Evolutionary conservation across 345 rosid genomes (phyloP), one percentile per base, ranked within the genome.

Genomic region (Cardamine chenopodiifolia): DNA sequence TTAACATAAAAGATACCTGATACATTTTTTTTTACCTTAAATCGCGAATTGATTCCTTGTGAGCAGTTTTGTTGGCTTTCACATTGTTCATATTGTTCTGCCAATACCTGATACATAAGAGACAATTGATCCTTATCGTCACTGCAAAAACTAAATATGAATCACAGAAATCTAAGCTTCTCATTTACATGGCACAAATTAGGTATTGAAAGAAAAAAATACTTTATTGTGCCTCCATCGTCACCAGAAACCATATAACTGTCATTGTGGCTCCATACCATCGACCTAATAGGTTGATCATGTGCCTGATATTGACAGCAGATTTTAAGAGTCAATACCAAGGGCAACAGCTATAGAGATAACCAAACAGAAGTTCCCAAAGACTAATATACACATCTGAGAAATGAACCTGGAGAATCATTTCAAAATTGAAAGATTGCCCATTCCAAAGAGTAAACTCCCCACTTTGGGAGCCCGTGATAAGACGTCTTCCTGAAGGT

Each of bases 391-490:
- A 32, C 18, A 72, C 9, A 39, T 47, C 37, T 64, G 54, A 73
- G 28, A 19, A 10, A 59, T 3, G 37, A 74, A 95, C 99, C 96
- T 95, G 99, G 79, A 95, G 89, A 81, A 92, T 92, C 97, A 92
- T 92, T 66, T 95, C 98, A 70, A 92, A 92, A 78, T 95, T 92
- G 75, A 95, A 95, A 35, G 99, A 90, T 18, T 92, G 99, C 73
- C 99, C 99, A 86, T 95, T 92, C 99, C 99, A 92, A 53, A 95
- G 86, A 70, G 99, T 95, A 77, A 95, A 95, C 79, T 95, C 99
- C 49, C 99, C 99, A 74, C 97, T 95, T 65, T 90, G 94, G 44
- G 98, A 92, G 45, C 99, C 97, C 6, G 99, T 92, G 75, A 95
- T 92, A 74, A 95, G 96, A 70, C 96, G 96, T 70, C 97, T 86